phyloP scores from a whole-genome alignment of 331 rosid species.

The Rhamnella rubrinervis region DNA sequence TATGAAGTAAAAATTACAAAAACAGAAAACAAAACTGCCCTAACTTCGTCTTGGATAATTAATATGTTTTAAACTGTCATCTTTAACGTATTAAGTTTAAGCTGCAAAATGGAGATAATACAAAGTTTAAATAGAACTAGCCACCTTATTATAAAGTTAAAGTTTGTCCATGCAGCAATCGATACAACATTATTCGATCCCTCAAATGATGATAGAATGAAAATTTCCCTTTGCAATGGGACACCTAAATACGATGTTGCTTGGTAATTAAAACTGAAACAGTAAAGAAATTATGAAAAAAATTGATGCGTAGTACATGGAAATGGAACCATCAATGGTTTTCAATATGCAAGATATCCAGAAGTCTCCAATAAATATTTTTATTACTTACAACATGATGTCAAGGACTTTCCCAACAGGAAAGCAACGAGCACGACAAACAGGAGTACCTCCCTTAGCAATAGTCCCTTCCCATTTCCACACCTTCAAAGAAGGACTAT shows the following conservation, averaged over 20 bases:
- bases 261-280: neutral
- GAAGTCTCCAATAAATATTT: conserved; percentile 17
- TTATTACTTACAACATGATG: conserved; percentile 67
- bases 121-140: neutral
- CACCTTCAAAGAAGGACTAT: conserved; percentile 53
- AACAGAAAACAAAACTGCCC: neutral
- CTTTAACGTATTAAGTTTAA: neutral
- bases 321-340: neutral
- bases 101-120: neutral
- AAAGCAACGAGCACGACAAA: conserved; percentile 97
- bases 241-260: neutral
- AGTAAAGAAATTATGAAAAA: neutral
- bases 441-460: conserved; percentile 98
- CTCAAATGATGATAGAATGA: neutral
- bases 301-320: neutral
- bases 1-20: neutral
- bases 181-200: neutral
- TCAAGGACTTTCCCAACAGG: conserved; percentile 92
- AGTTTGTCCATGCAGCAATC: neutral
- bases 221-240: conserved; percentile 3
- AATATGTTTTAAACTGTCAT: neutral
- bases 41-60: neutral
- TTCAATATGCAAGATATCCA: neutral
- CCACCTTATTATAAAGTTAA: neutral
- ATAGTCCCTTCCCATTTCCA: conserved; percentile 99